Evolutionary conservation across 1,284 basidiomycete species (phyloP).

Genomic region (Lentinula novae-zelandiae): DNA sequence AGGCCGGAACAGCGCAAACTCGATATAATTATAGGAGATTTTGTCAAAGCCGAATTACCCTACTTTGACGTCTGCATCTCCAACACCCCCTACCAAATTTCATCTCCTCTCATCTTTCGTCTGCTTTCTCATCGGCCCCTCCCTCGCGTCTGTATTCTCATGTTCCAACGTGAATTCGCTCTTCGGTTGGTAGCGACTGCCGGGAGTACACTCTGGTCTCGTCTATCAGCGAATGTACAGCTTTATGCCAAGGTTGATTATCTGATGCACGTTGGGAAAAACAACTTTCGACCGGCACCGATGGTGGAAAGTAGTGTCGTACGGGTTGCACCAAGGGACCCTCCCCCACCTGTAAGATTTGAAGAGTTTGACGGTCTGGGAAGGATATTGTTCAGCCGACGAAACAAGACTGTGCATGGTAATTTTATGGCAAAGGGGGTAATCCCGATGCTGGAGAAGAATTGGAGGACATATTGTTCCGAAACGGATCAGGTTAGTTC

Average conservation of each 20-base stretch:
- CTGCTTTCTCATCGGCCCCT: slow-evolving; percentile 94
- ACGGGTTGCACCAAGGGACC: slow-evolving; percentile 88
- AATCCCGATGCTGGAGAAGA: slow-evolving; percentile 90
- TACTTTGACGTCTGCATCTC: slow-evolving; percentile 99
- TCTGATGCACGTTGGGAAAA: slow-evolving; percentile 94
- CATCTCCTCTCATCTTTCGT: slow-evolving; percentile 96
- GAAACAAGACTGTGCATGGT: slow-evolving; percentile 90
- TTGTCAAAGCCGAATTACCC: slow-evolving; percentile 94
- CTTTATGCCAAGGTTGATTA: slow-evolving; percentile 95
- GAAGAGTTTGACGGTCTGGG: slow-evolving; percentile 95
- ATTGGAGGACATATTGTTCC: slow-evolving; percentile 93
- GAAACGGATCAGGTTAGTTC: slow-evolving; percentile 66
- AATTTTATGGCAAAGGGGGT: slow-evolving; percentile 93
- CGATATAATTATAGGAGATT: slow-evolving; percentile 94
- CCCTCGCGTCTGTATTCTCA: slow-evolving; percentile 93
- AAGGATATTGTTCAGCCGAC: slow-evolving; percentile 82
- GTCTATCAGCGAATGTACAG: slow-evolving; percentile 95
- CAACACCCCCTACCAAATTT: slow-evolving; percentile 99
- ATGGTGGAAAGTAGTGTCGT: slow-evolving; percentile 94
- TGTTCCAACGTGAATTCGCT: slow-evolving; percentile 99
- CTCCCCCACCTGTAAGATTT: slow-evolving; percentile 93
- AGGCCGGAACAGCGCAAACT: slow-evolving; percentile 95
- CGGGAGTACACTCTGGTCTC: slow-evolving; percentile 87
- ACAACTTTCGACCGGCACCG: slow-evolving; percentile 96
- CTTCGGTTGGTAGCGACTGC: slow-evolving; percentile 89